Conservation (phyloP, 2,329 filamentous ascomycete species). For the Xylaria polymorpha region DNA sequence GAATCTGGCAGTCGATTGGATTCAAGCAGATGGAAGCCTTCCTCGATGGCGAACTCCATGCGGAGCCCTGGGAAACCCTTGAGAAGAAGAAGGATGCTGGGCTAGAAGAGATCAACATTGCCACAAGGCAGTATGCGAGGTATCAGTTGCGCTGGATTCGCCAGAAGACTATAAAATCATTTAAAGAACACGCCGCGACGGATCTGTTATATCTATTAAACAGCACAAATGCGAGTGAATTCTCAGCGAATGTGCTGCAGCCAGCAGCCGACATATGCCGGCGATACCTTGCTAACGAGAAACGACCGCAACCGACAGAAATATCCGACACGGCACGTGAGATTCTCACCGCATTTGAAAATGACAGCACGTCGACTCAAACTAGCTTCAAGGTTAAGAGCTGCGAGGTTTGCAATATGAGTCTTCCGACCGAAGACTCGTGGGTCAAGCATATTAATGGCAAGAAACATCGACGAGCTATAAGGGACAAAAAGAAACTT, state of each 20-base stretch:
- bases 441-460: constrained; percentile 62
- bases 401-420: constrained; percentile 80
- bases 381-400: constrained; percentile 55
- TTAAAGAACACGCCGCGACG: constrained; percentile 66
- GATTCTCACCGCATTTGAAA: constrained; percentile 68
- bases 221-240: constrained; percentile 74
- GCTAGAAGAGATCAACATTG: constrained; percentile 81
- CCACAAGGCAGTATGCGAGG: constrained; percentile 88
- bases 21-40: constrained; percentile 91
- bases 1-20: constrained; percentile 97
- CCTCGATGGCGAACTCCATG: constrained; percentile 60
- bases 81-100: constrained; percentile 67
- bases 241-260: constrained; percentile 70
- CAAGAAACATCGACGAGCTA: constrained; percentile 52
- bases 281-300: constrained; percentile 69
- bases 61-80: constrained; percentile 55
- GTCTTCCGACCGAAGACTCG: constrained; percentile 65
- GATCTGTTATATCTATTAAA: constrained; percentile 81
- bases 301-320: constrained; percentile 63
- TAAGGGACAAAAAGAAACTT: constrained; percentile 46
- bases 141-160: constrained; percentile 89
- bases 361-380: constrained; percentile 67
- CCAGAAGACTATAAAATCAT: constrained; percentile 78
- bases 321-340: constrained; percentile 62
- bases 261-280: constrained; percentile 72